Evolutionary conservation across 495 filamentous ascomycete species (phyloP), one percentile per base, ranked within the genome.

Genomic region (Neurospora sublineolata): DNA sequence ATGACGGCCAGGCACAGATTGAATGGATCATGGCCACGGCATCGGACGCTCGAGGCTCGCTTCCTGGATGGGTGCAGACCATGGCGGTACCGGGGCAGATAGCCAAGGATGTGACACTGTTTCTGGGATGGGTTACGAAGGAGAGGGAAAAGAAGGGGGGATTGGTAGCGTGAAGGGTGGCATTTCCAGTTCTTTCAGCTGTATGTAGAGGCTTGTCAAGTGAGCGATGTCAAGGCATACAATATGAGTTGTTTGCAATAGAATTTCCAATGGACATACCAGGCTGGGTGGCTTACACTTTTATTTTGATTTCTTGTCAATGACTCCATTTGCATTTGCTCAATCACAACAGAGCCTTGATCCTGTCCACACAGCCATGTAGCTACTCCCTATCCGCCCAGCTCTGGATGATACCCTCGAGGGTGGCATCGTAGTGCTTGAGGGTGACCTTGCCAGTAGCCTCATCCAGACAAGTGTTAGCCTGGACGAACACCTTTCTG

Each of bases 401-500:
- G 81, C 94, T 97, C 84, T 92, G 86, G 69, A 99, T 93, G 84
- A 99, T 87, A 9, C 94, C 94, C 78, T 95, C 90, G 10, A 89
- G 82, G 0, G 88, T 92, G 1, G 93, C 86, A 75, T 97, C 94
- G 83, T 99, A 99, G 81, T 99, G 93, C 82, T 88, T 93, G 79
- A 97, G 79, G 27, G 82, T 86, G 20, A 97, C 93, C 79, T 88
- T 86, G 41, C 91, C 93, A 14, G 90, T 90, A 6, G 80, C 81
- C 69, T 89, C 85, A 20, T 88, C 83, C 67, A 93, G 79, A 52
- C 87, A 82, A 9, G 95, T 97, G 82, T 97, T 99, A 40, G 92
- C 93, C 82, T 97, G 93, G 20, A 99, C 94, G 82, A 97, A 98
- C 46, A 97, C 90, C 85, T 97, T 99, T 71, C 95, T 86, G 41